Conservation (phyloP, 345 rosid species). For the Lenwebbia sp. region DNA sequence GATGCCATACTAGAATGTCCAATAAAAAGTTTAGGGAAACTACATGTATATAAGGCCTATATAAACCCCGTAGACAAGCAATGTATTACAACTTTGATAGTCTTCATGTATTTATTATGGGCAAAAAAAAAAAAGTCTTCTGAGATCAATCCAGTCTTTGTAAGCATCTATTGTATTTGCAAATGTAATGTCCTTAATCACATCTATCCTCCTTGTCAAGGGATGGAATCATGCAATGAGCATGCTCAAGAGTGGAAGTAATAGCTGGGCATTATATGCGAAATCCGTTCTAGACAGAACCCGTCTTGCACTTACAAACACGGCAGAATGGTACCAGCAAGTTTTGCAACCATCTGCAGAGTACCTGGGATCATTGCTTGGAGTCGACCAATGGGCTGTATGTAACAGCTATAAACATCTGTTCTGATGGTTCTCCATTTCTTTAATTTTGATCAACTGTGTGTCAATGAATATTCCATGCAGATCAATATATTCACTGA, state of each 20-base stretch:
- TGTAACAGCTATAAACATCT: constrained; percentile 12
- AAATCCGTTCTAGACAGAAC: constrained; percentile 96
- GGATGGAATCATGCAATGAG: constrained; percentile 72
- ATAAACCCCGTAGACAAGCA: not conserved
- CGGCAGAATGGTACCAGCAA: constrained; percentile 78
- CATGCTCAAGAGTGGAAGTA: constrained; percentile 46
- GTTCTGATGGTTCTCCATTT: not conserved
- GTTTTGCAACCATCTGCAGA: constrained; percentile 92
- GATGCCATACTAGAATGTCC: not conserved
- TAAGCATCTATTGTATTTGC: not conserved
- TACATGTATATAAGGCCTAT: not conserved
- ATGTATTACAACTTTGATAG: not conserved
- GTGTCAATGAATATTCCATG: constrained; percentile 1
- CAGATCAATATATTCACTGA: constrained; percentile 90
- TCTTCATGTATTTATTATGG: not conserved
- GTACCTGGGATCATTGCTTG: constrained; percentile 85
- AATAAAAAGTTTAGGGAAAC: not conserved
- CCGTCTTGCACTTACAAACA: constrained; percentile 77
- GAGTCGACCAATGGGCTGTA: constrained; percentile 86
- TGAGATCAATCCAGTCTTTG: not conserved
- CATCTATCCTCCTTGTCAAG: constrained; percentile 27
- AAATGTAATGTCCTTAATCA: not conserved
- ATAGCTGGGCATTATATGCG: constrained; percentile 84
- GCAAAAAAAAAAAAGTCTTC: not conserved
- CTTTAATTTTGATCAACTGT: not conserved